Percentiles rank a stretch among this genome's conserved stretches.
These are phyloP conservation scores for Populus nigra DNA, from an alignment of 345 rosid species.

Conservation along the genomic window DNA sequence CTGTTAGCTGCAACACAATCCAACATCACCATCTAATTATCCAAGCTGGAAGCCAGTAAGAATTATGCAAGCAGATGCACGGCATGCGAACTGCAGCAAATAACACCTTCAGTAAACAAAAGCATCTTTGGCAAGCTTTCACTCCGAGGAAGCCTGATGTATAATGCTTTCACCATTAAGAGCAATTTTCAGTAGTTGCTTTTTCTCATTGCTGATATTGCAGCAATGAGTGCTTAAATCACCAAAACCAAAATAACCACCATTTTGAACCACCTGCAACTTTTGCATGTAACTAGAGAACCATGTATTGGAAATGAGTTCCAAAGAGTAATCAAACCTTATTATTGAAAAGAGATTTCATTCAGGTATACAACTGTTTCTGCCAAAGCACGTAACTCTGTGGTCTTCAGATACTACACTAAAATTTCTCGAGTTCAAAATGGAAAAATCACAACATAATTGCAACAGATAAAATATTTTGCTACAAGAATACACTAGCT, in stretches of 20 bases:
- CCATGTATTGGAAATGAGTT: not conserved
- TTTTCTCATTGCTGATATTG: not conserved
- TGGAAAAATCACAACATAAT: not conserved
- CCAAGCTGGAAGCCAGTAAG: not conserved
- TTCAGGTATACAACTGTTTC: not conserved
- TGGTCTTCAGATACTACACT: not conserved
- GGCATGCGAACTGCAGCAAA: not conserved
- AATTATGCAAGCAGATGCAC: not conserved
- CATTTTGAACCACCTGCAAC: not conserved
- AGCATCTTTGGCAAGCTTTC: not conserved
- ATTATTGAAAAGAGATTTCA: not conserved
- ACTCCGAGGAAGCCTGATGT: not conserved
- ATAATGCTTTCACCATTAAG: not conserved
- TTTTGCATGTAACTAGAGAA: not conserved
- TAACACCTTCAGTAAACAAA: not conserved
- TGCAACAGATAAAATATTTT: not conserved
- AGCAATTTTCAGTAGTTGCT: not conserved
- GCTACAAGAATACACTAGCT: conserved; percentile 8
- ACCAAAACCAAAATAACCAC: not conserved
- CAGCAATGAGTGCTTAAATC: not conserved
- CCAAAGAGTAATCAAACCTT: not conserved
- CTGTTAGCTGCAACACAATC: not conserved
- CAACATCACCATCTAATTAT: not conserved
- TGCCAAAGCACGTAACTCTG: not conserved
- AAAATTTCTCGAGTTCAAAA: not conserved